A percentile compares a stretch with the other conserved stretches of the same genome.
Evolutionary conservation across 331 rosid species (phyloP).

Genomic region (Stylosanthes scabra): DNA sequence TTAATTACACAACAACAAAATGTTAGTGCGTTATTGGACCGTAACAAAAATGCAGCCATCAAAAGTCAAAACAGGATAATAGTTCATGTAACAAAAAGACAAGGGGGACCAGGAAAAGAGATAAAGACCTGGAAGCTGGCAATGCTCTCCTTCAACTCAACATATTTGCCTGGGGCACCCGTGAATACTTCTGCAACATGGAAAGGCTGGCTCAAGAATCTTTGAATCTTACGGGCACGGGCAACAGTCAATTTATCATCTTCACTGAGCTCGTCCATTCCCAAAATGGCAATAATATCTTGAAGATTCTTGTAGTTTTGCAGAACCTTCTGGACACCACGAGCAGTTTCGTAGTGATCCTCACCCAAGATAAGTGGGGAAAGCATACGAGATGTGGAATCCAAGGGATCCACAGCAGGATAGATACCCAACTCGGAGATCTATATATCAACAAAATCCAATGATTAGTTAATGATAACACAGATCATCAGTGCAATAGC

Average conservation of each 20-base stretch:
- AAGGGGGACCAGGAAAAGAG: neutral
- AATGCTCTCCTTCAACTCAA: conserved; percentile 89
- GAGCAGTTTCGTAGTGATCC: conserved; percentile 82
- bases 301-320: conserved; percentile 93
- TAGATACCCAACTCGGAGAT: conserved; percentile 93
- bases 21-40: neutral
- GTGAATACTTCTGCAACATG: conserved; percentile 99
- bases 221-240: conserved; percentile 89
- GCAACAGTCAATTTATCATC: conserved; percentile 98
- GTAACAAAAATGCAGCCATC: neutral
- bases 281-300: conserved; percentile 78
- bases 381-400: conserved; percentile 98
- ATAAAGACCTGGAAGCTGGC: conserved; percentile 84
- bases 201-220: conserved; percentile 98
- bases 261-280: conserved; percentile 99
- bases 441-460: conserved; percentile 40
- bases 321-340: conserved; percentile 89
- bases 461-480: neutral
- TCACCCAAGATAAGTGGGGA: conserved; percentile 91
- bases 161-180: conserved; percentile 99
- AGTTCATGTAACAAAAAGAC: neutral
- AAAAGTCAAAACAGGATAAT: neutral
- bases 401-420: conserved; percentile 85
- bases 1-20: conserved; percentile 19
- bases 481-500: neutral